phyloP scores from a whole-genome alignment of 352 stramenopile genomes.

The Phytophthora cactorum region DNA sequence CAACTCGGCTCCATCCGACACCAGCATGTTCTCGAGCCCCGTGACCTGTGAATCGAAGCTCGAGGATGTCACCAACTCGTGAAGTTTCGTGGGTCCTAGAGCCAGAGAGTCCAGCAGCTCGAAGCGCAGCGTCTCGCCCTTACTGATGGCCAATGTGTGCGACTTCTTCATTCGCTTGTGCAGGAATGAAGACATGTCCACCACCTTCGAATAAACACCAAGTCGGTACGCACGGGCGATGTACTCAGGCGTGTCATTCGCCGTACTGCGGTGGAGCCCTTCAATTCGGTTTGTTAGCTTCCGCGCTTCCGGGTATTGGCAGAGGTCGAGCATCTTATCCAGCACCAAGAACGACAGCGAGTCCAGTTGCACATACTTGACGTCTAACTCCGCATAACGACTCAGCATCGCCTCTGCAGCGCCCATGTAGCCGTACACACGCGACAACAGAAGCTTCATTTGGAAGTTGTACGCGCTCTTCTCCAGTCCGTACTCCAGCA shows the following conservation, averaged over 20 bases:
- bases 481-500: slow-evolving; percentile 79
- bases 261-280: slow-evolving; percentile 59
- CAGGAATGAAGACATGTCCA: slow-evolving; percentile 85
- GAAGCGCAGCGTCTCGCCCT: slow-evolving; percentile 64
- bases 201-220: slow-evolving; percentile 86
- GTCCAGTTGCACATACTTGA: slow-evolving; percentile 89
- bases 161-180: slow-evolving; percentile 78
- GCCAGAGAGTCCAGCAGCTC: slow-evolving; percentile 59
- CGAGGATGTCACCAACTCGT: slow-evolving; percentile 53
- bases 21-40: slow-evolving; percentile 52
- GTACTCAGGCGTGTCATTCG: slow-evolving; percentile 80
- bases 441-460: slow-evolving; percentile 88
- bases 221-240: slow-evolving; percentile 79
- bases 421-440: slow-evolving; percentile 80
- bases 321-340: slow-evolving; percentile 78
- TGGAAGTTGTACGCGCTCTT: slow-evolving; percentile 91
- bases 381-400: slow-evolving; percentile 76
- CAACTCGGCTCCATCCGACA: slow-evolving; percentile 38
- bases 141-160: slow-evolving; percentile 73
- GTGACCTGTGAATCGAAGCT: slow-evolving; percentile 47
- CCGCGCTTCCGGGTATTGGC: slow-evolving; percentile 60
- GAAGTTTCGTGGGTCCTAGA: slow-evolving; percentile 48
- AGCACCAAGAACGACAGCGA: slow-evolving; percentile 86
- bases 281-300: slow-evolving; percentile 57
- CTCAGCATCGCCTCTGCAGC: slow-evolving; percentile 66